Evolutionary conservation across 371 early-diverging fungal genomes (phyloP).

Genomic region (Lichtheimia ornata): DNA sequence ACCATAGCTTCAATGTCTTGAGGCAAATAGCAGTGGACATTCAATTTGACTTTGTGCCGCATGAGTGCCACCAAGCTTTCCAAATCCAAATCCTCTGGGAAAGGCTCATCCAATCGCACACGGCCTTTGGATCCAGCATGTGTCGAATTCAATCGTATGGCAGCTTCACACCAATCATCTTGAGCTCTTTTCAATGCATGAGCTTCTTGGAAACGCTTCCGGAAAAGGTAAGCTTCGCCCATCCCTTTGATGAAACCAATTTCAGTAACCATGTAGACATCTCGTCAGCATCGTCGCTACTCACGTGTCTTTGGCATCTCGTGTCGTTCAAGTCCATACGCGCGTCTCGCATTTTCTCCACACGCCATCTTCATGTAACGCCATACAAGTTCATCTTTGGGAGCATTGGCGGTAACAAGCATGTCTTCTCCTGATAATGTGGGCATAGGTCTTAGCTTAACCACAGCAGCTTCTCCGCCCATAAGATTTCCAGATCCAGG

Average conservation of each 20-base stretch:
- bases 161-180: constrained; percentile 80
- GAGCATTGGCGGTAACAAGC: constrained; percentile 60
- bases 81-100: constrained; percentile 64
- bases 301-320: constrained; percentile 41
- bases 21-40: constrained; percentile 76
- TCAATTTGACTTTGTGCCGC: constrained; percentile 69
- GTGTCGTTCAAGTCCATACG: no score
- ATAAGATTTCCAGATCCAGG: constrained; percentile 80
- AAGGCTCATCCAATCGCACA: constrained; percentile 34
- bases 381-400: constrained; percentile 53
- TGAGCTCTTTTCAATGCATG: constrained; percentile 51
- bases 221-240: constrained; percentile 72
- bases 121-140: constrained; percentile 9
- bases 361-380: constrained; percentile 88
- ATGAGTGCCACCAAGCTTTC: constrained; percentile 69
- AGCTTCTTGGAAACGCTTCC: constrained; percentile 65
- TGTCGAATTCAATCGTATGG: constrained; percentile 16
- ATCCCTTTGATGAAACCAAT: constrained; percentile 48
- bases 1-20: constrained; percentile 76
- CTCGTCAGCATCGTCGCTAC: no score
- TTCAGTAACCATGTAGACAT: not conserved
- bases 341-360: constrained; percentile 87
- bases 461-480: constrained; percentile 78
- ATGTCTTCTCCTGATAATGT: constrained; percentile 67
- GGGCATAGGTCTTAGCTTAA: constrained; percentile 61